phyloP scores from a whole-genome alignment of 164 flowering plant species.

The Nymphaea thermarum region DNA sequence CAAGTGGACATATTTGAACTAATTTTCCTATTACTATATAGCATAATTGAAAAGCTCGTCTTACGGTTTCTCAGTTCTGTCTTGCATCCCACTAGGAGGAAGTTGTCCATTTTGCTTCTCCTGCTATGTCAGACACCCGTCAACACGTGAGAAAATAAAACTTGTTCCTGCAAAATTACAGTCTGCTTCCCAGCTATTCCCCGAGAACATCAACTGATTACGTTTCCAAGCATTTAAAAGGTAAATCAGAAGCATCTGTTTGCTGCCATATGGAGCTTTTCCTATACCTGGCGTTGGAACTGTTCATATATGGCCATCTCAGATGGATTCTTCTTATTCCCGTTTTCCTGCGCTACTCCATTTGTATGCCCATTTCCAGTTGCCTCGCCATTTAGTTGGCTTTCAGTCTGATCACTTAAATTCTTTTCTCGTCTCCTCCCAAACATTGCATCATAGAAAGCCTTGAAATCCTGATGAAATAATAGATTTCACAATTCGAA shows the following conservation, averaged over 20 bases:
- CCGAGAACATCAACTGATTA: background rate
- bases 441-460: constrained; percentile 85
- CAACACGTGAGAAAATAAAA: background rate
- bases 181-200: background rate
- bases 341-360: constrained; percentile 35
- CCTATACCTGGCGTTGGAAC: constrained; percentile 45
- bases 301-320: constrained; percentile 79
- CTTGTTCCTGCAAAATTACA: background rate
- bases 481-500: background rate
- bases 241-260: too few species aligned
- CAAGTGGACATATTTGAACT: background rate
- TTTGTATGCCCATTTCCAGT: constrained; percentile 26
- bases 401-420: constrained; percentile 11
- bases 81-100: constrained; percentile 10
- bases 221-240: too few species aligned
- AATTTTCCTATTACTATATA: background rate
- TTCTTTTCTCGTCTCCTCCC: constrained; percentile 56
- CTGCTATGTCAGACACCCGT: constrained; percentile 6
- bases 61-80: constrained; percentile 13
- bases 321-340: constrained; percentile 29
- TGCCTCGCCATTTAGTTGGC: constrained; percentile 9
- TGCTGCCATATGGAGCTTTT: background rate
- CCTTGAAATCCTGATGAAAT: constrained; percentile 59
- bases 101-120: constrained; percentile 6
- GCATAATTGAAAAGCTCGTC: constrained; percentile 1